Conservation (phyloP, 352 stramenopile genomes). For the Elongisporangium senticosum region DNA sequence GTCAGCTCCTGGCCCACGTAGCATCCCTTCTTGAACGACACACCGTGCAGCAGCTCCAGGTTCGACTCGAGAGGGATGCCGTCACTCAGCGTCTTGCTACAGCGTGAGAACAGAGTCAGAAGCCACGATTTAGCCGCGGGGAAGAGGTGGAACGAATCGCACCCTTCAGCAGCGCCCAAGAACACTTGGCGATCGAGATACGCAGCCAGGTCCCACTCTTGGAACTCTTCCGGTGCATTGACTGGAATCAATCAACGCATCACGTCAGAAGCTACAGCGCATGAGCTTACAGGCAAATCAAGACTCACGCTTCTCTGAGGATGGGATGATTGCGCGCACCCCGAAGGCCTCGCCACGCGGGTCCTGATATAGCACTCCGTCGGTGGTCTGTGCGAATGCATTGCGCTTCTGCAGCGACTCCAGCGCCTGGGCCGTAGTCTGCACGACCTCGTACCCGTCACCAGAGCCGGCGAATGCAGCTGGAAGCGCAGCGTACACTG, state of each 20-base stretch:
- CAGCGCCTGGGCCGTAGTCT: conserved; percentile 9
- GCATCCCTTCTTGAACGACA: conserved; percentile 93
- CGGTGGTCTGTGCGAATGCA: conserved; percentile 10
- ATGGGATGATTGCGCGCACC: conserved; percentile 47
- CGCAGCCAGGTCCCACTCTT: conserved; percentile 26
- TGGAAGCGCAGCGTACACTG: conserved; percentile 45
- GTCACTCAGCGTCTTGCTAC: conserved; percentile 70
- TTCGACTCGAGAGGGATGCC: conserved; percentile 91
- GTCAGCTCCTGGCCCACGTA: conserved; percentile 95
- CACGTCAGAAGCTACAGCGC: conserved; percentile 3
- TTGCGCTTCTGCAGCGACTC: conserved; percentile 31
- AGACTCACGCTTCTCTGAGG: conserved; percentile 20
- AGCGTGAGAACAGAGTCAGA: conserved; percentile 1
- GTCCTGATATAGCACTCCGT: conserved; percentile 50
- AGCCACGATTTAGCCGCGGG: too few species aligned
- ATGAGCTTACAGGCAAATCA: background rate
- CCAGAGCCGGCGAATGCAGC: conserved; percentile 22
- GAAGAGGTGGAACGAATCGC: too few species aligned
- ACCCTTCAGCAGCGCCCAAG: conserved; percentile 75
- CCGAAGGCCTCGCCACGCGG: conserved; percentile 65
- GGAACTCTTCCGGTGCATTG: conserved; percentile 34
- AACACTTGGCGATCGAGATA: conserved; percentile 67
- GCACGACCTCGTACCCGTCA: conserved; percentile 19
- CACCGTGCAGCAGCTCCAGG: conserved; percentile 85
- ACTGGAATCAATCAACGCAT: conserved; percentile 32